Percentiles rank a stretch among this genome's conserved stretches.
Evolutionary conservation across 2,329 filamentous ascomycete species (phyloP).

Genomic region (Amauroascus verrucosus): DNA sequence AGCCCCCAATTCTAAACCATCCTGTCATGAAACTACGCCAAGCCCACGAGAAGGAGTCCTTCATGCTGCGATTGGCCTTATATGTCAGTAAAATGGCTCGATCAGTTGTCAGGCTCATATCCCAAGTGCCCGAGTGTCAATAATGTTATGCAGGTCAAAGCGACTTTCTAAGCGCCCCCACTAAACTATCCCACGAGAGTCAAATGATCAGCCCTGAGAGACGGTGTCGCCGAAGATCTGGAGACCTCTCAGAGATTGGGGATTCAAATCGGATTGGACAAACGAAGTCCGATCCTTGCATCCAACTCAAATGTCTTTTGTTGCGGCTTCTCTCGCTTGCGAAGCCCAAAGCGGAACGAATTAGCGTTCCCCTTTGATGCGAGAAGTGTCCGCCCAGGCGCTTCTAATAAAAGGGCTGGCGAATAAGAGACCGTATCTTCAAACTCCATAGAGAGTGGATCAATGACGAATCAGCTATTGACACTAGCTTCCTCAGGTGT

Average conservation of each 20-base stretch:
- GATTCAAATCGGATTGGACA: too few species aligned
- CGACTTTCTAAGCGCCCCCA: not conserved
- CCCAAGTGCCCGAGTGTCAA: not conserved
- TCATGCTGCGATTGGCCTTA: not conserved
- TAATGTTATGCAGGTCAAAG: slow-evolving; percentile 1
- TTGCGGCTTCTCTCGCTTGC: not conserved
- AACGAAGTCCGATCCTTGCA: not conserved
- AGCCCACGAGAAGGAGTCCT: not conserved
- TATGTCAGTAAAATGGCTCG: too few species aligned
- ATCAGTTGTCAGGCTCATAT: too few species aligned
- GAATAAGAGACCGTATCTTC: not conserved
- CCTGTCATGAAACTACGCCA: not conserved
- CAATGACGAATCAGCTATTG: not conserved
- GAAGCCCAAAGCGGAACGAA: not conserved
- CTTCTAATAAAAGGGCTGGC: not conserved
- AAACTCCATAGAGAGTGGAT: not conserved
- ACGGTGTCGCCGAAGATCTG: not conserved
- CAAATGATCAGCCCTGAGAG: not conserved
- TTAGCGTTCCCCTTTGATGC: not conserved
- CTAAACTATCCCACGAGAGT: not conserved
- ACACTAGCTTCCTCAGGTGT: not conserved
- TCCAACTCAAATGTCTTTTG: not conserved
- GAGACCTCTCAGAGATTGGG: not conserved
- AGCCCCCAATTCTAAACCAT: not conserved
- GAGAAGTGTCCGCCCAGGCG: not conserved